Evolutionary conservation across 2,329 filamentous ascomycete genomes (phyloP).

Genomic region (Plectosphaerella plurivora): DNA sequence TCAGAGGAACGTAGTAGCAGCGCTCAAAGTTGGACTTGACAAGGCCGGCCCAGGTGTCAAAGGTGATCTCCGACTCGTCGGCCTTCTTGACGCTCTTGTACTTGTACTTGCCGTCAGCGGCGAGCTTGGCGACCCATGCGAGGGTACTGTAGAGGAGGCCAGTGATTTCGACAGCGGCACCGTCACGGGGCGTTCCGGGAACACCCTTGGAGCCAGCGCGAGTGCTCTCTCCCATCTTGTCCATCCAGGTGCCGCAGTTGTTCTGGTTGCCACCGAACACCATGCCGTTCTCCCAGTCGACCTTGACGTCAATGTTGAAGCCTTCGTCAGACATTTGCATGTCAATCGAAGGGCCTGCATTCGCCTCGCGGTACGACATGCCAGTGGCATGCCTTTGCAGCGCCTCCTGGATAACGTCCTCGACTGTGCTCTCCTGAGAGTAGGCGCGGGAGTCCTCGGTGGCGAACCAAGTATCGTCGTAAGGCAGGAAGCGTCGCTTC

Average conservation of each 20-base stretch:
- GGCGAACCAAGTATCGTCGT: slow-evolving; percentile 92
- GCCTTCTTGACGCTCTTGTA: slow-evolving; percentile 67
- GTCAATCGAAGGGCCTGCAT: slow-evolving; percentile 84
- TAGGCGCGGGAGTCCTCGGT: slow-evolving; percentile 80
- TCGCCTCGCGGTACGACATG: slow-evolving; percentile 89
- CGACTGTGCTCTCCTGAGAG: slow-evolving; percentile 74
- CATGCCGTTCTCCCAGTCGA: slow-evolving; percentile 87
- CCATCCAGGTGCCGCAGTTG: slow-evolving; percentile 99
- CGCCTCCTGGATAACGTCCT: slow-evolving; percentile 89
- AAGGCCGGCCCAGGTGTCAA: slow-evolving; percentile 72
- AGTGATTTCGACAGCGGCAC: slow-evolving; percentile 91
- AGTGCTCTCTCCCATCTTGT: slow-evolving; percentile 99
- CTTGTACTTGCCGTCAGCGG: slow-evolving; percentile 64
- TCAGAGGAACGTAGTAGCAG: slow-evolving; percentile 79
- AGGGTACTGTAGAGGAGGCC: slow-evolving; percentile 89
- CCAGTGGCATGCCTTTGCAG: slow-evolving; percentile 88
- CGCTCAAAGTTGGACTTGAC: slow-evolving; percentile 86
- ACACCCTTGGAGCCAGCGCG: slow-evolving; percentile 88
- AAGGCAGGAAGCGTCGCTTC: slow-evolving; percentile 82
- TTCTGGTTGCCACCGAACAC: slow-evolving; percentile 90
- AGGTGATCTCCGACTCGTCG: slow-evolving; percentile 59
- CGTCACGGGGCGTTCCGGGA: slow-evolving; percentile 94
- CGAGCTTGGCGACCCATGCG: slow-evolving; percentile 69
- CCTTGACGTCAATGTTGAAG: slow-evolving; percentile 85
- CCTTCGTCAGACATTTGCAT: slow-evolving; percentile 89